These are phyloP conservation scores for Moniliophthora roreri DNA, from an alignment of 1,284 basidiomycete species.

Conservation along the genomic window DNA sequence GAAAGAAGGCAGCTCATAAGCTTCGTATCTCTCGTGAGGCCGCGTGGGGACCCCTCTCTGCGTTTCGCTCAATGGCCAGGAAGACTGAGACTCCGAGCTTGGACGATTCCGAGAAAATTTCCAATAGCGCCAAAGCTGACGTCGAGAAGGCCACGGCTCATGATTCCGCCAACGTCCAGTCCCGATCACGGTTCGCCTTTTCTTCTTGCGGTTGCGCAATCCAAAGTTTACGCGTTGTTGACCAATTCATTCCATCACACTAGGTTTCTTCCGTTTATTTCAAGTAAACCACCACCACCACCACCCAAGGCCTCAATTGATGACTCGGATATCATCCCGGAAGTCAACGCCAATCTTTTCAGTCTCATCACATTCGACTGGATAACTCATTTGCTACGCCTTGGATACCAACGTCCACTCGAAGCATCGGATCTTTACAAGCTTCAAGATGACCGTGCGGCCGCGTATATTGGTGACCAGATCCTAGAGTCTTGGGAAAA, in stretches of 20 bases:
- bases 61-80: too few species aligned
- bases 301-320: slow-evolving; percentile 43
- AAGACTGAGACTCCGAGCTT: too few species aligned
- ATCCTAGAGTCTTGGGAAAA: slow-evolving; percentile 69
- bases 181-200: too few species aligned
- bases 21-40: too few species aligned
- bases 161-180: too few species aligned
- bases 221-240: too few species aligned
- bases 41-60: too few species aligned
- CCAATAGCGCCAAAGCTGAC: too few species aligned
- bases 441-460: slow-evolving; percentile 63
- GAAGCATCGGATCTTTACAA: slow-evolving; percentile 86
- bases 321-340: slow-evolving; percentile 46
- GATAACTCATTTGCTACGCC: slow-evolving; percentile 69
- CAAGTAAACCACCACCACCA: slow-evolving; percentile 6
- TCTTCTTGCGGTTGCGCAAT: too few species aligned
- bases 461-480: slow-evolving; percentile 57
- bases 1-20: too few species aligned
- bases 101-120: too few species aligned
- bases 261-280: not conserved
- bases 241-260: not conserved
- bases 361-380: slow-evolving; percentile 56
- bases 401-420: slow-evolving; percentile 77
- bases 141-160: too few species aligned
- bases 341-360: slow-evolving; percentile 42